These are phyloP conservation scores for Berkeleyomyces basicola DNA, from an alignment of 2,329 filamentous ascomycete genomes.

Conservation along the genomic window DNA sequence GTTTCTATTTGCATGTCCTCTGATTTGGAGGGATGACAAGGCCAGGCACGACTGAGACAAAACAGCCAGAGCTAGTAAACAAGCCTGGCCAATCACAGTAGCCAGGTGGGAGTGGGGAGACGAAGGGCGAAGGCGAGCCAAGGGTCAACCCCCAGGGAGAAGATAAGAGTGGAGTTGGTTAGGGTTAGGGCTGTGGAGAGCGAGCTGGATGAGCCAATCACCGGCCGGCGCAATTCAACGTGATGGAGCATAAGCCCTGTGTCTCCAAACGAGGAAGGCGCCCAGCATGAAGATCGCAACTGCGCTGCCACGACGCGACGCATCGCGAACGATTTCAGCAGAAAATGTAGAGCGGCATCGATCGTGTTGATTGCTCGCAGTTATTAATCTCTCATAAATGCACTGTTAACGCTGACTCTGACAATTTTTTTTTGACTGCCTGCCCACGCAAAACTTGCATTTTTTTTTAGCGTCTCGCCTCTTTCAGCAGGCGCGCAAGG, in stretches of 20 bases:
- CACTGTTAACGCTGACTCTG: too few relatives aligned
- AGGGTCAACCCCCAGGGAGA: neutral
- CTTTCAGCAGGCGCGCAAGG: conserved; percentile 1
- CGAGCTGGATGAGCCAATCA: neutral
- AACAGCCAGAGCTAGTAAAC: conserved; percentile 8
- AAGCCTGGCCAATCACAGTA: conserved; percentile 6
- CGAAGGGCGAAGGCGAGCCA: neutral
- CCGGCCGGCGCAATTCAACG: neutral
- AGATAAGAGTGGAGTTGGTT: neutral
- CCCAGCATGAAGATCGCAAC: too few relatives aligned
- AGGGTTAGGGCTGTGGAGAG: neutral
- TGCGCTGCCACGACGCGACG: too few relatives aligned
- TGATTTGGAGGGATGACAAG: conserved; percentile 9
- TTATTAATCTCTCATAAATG: neutral
- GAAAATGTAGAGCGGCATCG: too few relatives aligned
- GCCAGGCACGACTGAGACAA: conserved; percentile 9
- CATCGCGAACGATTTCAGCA: too few relatives aligned
- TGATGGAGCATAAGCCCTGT: neutral
- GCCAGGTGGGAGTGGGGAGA: neutral
- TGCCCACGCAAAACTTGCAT: neutral
- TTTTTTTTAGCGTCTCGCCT: neutral
- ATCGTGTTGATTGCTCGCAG: neutral
- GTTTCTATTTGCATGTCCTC: neutral
- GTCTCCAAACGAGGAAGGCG: neutral
- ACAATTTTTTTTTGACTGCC: neutral